Evolutionary conservation across 2,329 filamentous ascomycete genomes (phyloP), one percentile per base, ranked within the genome.

Genomic region (Stemphylium vesicarium): DNA sequence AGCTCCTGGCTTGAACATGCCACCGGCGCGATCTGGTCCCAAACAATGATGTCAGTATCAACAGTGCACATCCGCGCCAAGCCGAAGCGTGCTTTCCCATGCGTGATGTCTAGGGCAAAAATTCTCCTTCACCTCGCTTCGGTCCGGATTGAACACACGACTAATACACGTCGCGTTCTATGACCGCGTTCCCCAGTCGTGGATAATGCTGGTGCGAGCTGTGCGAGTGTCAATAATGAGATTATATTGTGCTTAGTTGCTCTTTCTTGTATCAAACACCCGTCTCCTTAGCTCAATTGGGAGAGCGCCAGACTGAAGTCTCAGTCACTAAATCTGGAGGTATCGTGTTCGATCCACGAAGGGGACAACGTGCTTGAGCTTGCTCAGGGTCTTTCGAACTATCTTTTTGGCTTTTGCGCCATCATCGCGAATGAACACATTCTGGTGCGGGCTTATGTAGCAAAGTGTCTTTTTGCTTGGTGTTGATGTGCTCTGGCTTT

Each of bases 241-340:
- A 16, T 15, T 8, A 36, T 36, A 6, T 4, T 4, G 6, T 22
- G 3, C 6, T 22, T 22, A 6, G 6, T 3, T 22, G 3, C 20
- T 7, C 22, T 24, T 26, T 11, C 22, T 11, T 48, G 18, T 32
- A 50, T 39, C 29, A 48, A 53, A 55, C 37, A 44, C 1, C 42
- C 53, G 64, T 66, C 63, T 64, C 63, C 64, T 66, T 68, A 68
- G 65, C 65, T 68, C 65, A 68, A 64, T 66, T 68, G 65, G 65
- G 65, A 68, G 65, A 68, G 65, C 65, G 65, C 65, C 65, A 68
- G 65, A 68, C 65, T 68, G 65, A 68, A 68, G 65, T 65, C 53
- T 64, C 63, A 57, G 65, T 68, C 65, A 65, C 48, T 63, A 65
- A 63, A 68, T 68, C 65, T 67, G 64, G 64, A 66, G 64, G 64